Base-by-base conservation (phyloP, 805 yeast species). In the Cyberlindnera subsufficiens region DNA sequence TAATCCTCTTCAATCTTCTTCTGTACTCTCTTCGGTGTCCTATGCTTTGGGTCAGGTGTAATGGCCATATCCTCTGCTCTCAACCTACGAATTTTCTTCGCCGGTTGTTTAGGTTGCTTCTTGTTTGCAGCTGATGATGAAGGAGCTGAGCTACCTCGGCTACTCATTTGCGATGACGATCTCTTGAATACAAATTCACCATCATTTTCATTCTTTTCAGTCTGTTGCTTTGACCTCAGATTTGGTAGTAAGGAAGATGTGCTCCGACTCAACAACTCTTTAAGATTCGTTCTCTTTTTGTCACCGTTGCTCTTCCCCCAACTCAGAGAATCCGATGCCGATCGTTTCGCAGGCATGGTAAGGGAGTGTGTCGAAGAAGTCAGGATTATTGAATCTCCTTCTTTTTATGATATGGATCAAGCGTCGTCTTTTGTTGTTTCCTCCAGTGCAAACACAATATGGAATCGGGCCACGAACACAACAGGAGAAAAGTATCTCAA, bases 181-280 rank as follows among this genome's bases (percentile, higher is more conserved):
- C 59, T 46, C 31, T 52, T 55, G 46, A 52, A 53, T 4, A 46
- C 25, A 32, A 55, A 53, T 30, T 49, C 58, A 20, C 55, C 56
- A 46, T 52, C 58, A 30, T 48, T 36, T 32, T 27, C 39, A 27
- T 48, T 22, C 25, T 46, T 42, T 3, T 41, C 54, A 1, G 46
- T 30, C 14, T 44, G 32, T 30, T 45, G 40, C 31, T 39, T 47
- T n/a, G 37, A 27, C 19, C 34, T 35, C 42, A 35, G 39, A 17
- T 8, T 18, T 44, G 3, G 27, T 22, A 22, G 10, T 22, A 22
- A 22, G 27, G 27, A 22, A 22, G 55, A 47, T 14, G 46, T 35
- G n/a, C 46, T 45, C 35, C 47, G 46, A n/a, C 49, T 51, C 22
- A 56, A 38, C n/a, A 56, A 29, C 33, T 56, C 60, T 30, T 52